These are phyloP conservation scores for Arachnopeziza araneosa DNA, from an alignment of 2,329 filamentous ascomycete species.

Conservation along the genomic window DNA sequence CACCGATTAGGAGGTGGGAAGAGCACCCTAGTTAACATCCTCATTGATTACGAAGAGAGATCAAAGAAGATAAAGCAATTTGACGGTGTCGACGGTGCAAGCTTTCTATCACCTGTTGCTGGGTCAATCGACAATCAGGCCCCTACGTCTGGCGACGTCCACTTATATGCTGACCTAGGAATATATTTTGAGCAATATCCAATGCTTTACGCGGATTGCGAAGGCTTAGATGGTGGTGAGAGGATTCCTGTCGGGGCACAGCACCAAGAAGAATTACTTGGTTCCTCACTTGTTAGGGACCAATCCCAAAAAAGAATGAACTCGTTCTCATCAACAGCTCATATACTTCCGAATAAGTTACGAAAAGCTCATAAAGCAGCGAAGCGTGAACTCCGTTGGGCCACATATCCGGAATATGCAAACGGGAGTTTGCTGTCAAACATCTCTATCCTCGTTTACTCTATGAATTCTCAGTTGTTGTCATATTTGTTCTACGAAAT, in stretches of 20 bases:
- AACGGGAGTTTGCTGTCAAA: constrained; percentile 34
- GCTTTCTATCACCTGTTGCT: not conserved
- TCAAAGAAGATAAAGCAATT: not conserved
- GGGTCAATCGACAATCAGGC: not conserved
- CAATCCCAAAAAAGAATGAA: no score
- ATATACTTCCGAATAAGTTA: not conserved
- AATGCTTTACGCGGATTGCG: constrained; percentile 7
- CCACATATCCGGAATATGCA: constrained; percentile 23
- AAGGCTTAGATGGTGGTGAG: constrained; percentile 9
- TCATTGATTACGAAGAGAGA: not conserved
- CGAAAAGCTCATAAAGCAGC: not conserved
- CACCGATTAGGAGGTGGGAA: constrained; percentile 3
- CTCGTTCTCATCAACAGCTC: no score
- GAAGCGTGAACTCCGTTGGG: not conserved
- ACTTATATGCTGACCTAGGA: constrained; percentile 4
- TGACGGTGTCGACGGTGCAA: not conserved
- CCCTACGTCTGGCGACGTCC: constrained; percentile 8
- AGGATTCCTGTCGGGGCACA: not conserved
- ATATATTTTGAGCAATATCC: not conserved
- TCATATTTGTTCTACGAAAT: constrained; percentile 39
- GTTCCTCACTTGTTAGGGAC: no score
- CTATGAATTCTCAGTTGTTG: constrained; percentile 41
- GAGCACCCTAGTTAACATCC: constrained; percentile 4
- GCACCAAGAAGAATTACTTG: not conserved
- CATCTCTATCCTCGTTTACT: constrained; percentile 40